Evolutionary conservation across 164 flowering plant species (phyloP).

Genomic region (Akebia trifoliata): DNA sequence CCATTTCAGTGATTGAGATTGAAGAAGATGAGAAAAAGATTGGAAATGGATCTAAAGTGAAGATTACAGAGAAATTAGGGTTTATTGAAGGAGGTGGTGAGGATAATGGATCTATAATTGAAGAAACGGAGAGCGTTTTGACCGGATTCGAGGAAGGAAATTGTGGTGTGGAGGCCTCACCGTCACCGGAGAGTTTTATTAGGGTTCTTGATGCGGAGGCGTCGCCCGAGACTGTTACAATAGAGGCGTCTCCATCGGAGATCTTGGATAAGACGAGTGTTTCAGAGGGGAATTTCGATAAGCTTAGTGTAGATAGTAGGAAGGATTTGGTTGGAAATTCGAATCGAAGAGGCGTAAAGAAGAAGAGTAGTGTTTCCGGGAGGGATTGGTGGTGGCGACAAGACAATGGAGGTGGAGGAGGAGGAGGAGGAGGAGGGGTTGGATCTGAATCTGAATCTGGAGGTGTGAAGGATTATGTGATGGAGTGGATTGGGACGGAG

Average conservation of each 20-base stretch:
- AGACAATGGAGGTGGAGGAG: constrained; percentile 49
- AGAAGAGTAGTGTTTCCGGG: constrained; percentile 45
- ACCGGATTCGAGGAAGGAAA: constrained; percentile 53
- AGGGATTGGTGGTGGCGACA: constrained; percentile 92
- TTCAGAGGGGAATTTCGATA: constrained; percentile 54
- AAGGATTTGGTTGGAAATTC: constrained; percentile 27
- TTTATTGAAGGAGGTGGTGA: constrained; percentile 23
- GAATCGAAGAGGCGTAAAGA: constrained; percentile 21
- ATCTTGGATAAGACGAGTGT: constrained; percentile 49
- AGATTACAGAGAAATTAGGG: constrained; percentile 15
- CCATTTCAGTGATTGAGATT: constrained; percentile 10
- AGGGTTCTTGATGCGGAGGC: constrained; percentile 37
- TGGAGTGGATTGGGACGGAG: constrained; percentile 98
- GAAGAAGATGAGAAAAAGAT: constrained; percentile 15
- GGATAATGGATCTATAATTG: constrained; percentile 61
- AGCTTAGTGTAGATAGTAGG: constrained; percentile 65
- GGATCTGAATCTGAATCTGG: constrained; percentile 56
- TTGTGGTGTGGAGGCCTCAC: constrained; percentile 43
- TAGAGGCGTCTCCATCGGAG: constrained; percentile 49
- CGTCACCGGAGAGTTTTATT: constrained; percentile 42
- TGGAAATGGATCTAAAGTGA: constrained; percentile 13
- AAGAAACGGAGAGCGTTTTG: constrained; percentile 64
- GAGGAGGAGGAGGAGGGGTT: no score
- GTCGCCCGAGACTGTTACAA: constrained; percentile 35
- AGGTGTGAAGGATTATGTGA: constrained; percentile 85